phyloP scores from a whole-genome alignment of 2,329 filamentous ascomycete species.

The Aspergillus arachidicola region DNA sequence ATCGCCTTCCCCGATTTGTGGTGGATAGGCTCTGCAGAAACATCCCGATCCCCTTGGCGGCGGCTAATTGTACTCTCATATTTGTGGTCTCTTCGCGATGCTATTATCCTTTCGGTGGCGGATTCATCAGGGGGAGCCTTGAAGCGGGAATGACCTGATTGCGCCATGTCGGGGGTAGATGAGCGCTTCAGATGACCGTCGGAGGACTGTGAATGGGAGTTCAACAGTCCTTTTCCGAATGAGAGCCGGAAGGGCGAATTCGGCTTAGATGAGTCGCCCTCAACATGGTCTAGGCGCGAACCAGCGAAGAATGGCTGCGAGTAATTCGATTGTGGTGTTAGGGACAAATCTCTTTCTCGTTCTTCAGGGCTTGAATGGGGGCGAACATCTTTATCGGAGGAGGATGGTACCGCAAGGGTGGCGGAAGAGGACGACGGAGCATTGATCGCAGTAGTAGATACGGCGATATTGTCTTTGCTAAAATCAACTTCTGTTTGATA shows the following conservation, averaged over 20 bases:
- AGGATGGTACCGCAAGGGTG: conserved; percentile 31
- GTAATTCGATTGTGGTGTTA: conserved; percentile 29
- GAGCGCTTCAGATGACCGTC: conserved; percentile 32
- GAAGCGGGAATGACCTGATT: conserved; percentile 29
- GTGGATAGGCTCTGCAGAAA: conserved; percentile 28
- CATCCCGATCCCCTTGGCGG: conserved; percentile 32
- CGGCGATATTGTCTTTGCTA: conserved; percentile 25
- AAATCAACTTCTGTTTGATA: conserved; percentile 28
- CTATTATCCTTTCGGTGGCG: conserved; percentile 24
- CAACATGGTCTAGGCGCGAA: conserved; percentile 27
- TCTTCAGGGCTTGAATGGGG: conserved; percentile 38
- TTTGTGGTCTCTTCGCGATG: conserved; percentile 30
- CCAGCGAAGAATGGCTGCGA: conserved; percentile 29
- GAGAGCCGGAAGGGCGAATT: conserved; percentile 40
- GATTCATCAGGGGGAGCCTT: conserved; percentile 33
- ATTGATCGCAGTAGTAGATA: conserved; percentile 20
- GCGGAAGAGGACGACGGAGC: conserved; percentile 31
- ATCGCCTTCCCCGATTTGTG: conserved; percentile 51
- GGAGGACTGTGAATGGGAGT: conserved; percentile 22
- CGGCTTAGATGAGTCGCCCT: conserved; percentile 33
- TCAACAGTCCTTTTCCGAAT: conserved; percentile 35
- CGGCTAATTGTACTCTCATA: conserved; percentile 25
- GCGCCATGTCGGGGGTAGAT: conserved; percentile 27
- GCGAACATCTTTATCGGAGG: conserved; percentile 28
- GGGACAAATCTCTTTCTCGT: conserved; percentile 21